Percentiles rank a stretch among this genome's conserved stretches.
Conservation (phyloP, 2,329 filamentous ascomycete species). For the Corinectria fuckeliana region DNA sequence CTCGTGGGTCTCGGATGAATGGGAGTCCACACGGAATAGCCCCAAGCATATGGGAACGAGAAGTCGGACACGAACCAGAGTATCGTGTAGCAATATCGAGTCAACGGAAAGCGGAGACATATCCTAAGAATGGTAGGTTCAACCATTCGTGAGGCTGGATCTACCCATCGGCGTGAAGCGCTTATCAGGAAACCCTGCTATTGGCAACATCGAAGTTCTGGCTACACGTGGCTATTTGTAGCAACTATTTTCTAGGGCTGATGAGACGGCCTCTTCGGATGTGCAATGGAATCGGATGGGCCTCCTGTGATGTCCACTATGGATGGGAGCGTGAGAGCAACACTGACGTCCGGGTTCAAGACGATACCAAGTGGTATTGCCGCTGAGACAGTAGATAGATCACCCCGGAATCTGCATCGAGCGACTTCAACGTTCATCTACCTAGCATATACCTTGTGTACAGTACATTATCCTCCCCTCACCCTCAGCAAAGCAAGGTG, state of each 20-base stretch:
- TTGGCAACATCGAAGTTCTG: not conserved
- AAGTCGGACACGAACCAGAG: not conserved
- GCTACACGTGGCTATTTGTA: not conserved
- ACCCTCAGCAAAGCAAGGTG: not conserved
- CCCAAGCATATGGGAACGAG: not conserved
- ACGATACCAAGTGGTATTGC: not conserved
- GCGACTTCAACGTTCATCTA: not conserved
- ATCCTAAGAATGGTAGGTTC: not conserved
- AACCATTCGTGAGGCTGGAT: no score
- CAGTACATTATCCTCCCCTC: conserved; percentile 1
- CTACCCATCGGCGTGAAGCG: no score
- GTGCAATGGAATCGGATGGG: not conserved
- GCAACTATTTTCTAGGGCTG: not conserved
- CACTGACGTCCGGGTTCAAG: no score
- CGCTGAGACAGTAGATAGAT: not conserved
- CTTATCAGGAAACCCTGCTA: no score
- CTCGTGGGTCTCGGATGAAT: not conserved
- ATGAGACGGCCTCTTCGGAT: not conserved
- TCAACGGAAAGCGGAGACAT: not conserved
- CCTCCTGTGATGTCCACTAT: not conserved
- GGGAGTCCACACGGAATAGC: no score
- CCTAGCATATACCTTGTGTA: conserved; percentile 2
- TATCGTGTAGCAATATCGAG: not conserved
- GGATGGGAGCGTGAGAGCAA: no score
- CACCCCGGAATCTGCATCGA: conserved; percentile 10